phyloP scores from a whole-genome alignment of 2,329 filamentous ascomycete genomes.

The Thelonectria rubi region DNA sequence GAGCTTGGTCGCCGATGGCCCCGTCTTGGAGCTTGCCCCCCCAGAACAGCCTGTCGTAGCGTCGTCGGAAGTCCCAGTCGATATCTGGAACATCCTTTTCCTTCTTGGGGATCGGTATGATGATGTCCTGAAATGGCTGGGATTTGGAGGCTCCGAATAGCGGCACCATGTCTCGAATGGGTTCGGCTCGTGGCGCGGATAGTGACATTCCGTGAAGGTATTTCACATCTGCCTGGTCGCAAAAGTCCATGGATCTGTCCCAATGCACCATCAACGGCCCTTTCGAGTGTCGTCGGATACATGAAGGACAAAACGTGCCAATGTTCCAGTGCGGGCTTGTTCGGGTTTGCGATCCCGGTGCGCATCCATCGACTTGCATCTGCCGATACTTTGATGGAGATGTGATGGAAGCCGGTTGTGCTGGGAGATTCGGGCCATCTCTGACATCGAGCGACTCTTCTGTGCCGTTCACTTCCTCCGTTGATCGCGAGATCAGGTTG shows the following conservation, averaged over 20 bases:
- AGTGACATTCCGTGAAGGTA: constrained; percentile 79
- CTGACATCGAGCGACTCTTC: constrained; percentile 5
- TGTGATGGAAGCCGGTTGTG: constrained; percentile 12
- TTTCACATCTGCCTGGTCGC: constrained; percentile 79
- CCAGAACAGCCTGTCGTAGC: constrained; percentile 76
- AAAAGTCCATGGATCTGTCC: constrained; percentile 71
- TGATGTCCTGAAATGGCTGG: constrained; percentile 77
- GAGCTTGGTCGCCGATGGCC: constrained; percentile 57
- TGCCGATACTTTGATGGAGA: constrained; percentile 50
- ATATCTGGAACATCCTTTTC: constrained; percentile 53
- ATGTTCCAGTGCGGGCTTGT: constrained; percentile 70
- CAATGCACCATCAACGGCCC: constrained; percentile 74
- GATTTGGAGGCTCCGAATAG: constrained; percentile 81
- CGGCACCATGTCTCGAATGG: constrained; percentile 72
- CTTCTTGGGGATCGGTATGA: constrained; percentile 69
- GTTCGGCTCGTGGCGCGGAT: constrained; percentile 68
- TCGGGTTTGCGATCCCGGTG: constrained; percentile 67
- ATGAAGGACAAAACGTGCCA: constrained; percentile 70
- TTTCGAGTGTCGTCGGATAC: constrained; percentile 70
- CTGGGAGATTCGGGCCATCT: neutral
- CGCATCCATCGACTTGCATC: constrained; percentile 64
- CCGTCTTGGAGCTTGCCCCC: constrained; percentile 72
- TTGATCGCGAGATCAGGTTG: constrained; percentile 44
- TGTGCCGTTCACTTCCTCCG: constrained; percentile 14
- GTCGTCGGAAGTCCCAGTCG: constrained; percentile 63